These are phyloP conservation scores for Debaryomyces subglobosus DNA, from an alignment of 1,139 yeast genomes.

Conservation along the genomic window DNA sequence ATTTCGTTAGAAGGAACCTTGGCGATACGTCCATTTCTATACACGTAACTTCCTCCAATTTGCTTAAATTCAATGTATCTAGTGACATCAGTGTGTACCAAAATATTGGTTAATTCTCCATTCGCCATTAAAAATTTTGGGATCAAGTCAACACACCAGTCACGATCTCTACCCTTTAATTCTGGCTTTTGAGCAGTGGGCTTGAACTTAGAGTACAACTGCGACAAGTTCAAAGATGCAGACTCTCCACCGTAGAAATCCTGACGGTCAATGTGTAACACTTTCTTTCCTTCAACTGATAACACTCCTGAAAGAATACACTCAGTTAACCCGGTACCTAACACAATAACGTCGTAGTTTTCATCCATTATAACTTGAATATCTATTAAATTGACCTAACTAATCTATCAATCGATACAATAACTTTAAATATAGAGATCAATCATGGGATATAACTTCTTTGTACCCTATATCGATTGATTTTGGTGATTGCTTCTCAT, in stretches of 20 bases:
- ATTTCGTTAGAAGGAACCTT: slow-evolving; percentile 92
- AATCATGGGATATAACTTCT: neutral
- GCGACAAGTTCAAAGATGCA: slow-evolving; percentile 64
- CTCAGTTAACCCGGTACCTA: slow-evolving; percentile 86
- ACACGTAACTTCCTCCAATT: slow-evolving; percentile 92
- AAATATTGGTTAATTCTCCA: slow-evolving; percentile 94
- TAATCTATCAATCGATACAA: slow-evolving; percentile 1
- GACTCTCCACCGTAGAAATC: slow-evolving; percentile 93
- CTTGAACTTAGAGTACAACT: slow-evolving; percentile 70
- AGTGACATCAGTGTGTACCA: slow-evolving; percentile 94
- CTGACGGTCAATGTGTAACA: slow-evolving; percentile 93
- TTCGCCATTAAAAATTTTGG: slow-evolving; percentile 98
- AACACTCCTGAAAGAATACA: slow-evolving; percentile 92
- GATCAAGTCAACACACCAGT: slow-evolving; percentile 96
- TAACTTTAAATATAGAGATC: neutral
- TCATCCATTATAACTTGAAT: slow-evolving; percentile 69
- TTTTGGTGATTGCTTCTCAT: slow-evolving; percentile 2
- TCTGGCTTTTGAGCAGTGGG: slow-evolving; percentile 72
- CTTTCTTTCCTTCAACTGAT: slow-evolving; percentile 91
- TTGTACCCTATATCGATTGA: slow-evolving; percentile 1
- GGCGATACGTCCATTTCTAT: slow-evolving; percentile 87
- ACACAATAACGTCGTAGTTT: slow-evolving; percentile 74
- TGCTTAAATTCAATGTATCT: slow-evolving; percentile 95
- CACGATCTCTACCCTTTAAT: slow-evolving; percentile 87
- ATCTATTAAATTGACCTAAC: neutral